Evolutionary conservation across 805 yeast species (phyloP), one percentile per base, ranked within the genome.

Genomic region (Saturnispora ahearnii): DNA sequence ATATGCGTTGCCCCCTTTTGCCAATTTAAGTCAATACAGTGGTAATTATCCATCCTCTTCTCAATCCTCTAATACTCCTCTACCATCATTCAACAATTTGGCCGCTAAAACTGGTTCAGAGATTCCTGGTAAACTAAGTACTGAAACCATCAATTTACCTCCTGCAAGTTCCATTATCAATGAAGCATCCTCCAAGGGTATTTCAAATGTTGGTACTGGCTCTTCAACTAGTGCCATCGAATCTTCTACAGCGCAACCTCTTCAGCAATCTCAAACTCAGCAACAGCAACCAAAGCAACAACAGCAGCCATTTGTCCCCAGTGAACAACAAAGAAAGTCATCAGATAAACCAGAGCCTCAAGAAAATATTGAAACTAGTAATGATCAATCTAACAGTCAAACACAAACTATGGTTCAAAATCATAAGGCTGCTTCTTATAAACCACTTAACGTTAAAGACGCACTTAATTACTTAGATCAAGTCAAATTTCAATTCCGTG

Each of bases 381-480:
- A 43, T 13, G 57, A 57, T 22, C 49, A 41, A 29, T 55, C 52
- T 12, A 38, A 46, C 7, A 26, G 18, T 3, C 45, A 43, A 15
- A 44, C 51, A 6, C 45, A 41, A 22, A 34, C 50, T 4, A 33
- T 47, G 13, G 28, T 33, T 8, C 51, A 56, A 28, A 50, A 52
- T n/a, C 58, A 63, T 42, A 62, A 60, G 6, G 53, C 52, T 49
- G 72, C 60, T 51, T 60, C 60, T 33, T 84, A 84, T 63, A 73
- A 89, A 58, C 96, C 97, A 2, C 71, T 93, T 59, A 93, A 93
- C 62, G 98, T 93, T 46, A 88, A 87, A 63, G 99, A 93, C 67
- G 99, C 99, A 5, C 73, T 93, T 56, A 82, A 96, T 9, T 93
- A 95, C 63, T 76, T 93, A 57, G 99, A 95, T 64, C 96, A 90